Evolutionary conservation across 805 yeast genomes (phyloP).

Genomic region (Diddensiella transvaalensis): DNA sequence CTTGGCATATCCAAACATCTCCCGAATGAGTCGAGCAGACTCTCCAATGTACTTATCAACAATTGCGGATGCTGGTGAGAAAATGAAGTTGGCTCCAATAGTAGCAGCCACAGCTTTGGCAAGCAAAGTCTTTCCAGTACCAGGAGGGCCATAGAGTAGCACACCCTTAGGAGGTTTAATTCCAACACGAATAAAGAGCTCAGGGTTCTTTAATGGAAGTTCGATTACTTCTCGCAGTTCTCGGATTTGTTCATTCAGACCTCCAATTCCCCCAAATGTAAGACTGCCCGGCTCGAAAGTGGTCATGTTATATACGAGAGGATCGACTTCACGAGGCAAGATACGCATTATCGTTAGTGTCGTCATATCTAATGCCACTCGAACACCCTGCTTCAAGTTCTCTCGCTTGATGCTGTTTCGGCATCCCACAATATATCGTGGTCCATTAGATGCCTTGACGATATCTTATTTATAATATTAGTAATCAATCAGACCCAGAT

Average conservation of each 20-base stretch:
- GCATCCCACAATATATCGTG: constrained; percentile 96
- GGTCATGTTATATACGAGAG: constrained; percentile 96
- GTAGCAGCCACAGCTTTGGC: constrained; percentile 99
- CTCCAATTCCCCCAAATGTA: constrained; percentile 93
- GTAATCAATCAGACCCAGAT: not conserved
- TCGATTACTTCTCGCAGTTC: constrained; percentile 97
- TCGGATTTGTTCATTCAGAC: constrained; percentile 90
- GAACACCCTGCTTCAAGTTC: constrained; percentile 82
- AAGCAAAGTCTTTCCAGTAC: constrained; percentile 93
- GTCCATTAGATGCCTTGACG: constrained; percentile 95
- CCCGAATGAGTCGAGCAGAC: constrained; percentile 92
- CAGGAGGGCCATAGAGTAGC: constrained; percentile 95
- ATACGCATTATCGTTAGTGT: constrained; percentile 97
- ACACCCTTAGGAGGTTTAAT: constrained; percentile 99
- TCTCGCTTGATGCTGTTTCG: constrained; percentile 86
- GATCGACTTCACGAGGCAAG: constrained; percentile 96
- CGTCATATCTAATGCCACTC: constrained; percentile 97
- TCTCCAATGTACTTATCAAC: constrained; percentile 98
- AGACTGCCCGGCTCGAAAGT: constrained; percentile 97
- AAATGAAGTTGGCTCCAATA: constrained; percentile 95
- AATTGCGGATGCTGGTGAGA: constrained; percentile 97
- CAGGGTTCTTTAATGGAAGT: constrained; percentile 94
- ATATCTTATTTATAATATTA: constrained; percentile 36
- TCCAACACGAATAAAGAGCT: constrained; percentile 90
- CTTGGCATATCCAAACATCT: constrained; percentile 96